A percentile compares a stretch with the other conserved stretches of the same genome.
phyloP scores from a whole-genome alignment of 176 grass and related monocot species.

The Poa pratensis region DNA sequence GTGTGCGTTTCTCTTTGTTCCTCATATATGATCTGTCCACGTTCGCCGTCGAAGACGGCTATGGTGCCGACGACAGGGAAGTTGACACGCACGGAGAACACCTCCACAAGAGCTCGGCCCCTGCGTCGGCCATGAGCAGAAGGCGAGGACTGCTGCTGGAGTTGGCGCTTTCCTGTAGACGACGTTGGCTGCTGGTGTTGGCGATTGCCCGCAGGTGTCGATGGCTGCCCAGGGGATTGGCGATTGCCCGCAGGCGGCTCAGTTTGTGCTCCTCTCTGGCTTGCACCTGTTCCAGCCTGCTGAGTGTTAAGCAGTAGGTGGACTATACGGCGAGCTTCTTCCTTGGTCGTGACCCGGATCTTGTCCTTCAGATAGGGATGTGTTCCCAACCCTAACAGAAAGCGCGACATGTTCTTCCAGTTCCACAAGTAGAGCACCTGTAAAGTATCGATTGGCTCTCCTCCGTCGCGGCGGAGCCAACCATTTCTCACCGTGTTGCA shows the following conservation, averaged over 20 bases:
- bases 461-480: not conserved
- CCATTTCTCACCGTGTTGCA: not conserved
- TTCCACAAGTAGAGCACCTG: not conserved
- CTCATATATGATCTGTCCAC: constrained; percentile 7
- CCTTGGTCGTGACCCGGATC: not conserved
- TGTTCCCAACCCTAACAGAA: not conserved
- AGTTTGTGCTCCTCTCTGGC: not conserved
- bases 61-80: constrained; percentile 8
- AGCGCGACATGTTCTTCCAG: not conserved
- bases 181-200: not conserved
- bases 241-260: not conserved
- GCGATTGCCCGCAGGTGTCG: not conserved
- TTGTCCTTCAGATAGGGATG: not conserved
- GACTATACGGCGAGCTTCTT: not conserved
- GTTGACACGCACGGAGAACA: not conserved
- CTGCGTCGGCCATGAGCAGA: not conserved
- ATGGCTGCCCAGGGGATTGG: not conserved
- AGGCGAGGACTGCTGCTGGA: not conserved
- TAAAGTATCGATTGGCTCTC: not conserved
- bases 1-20: not conserved
- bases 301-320: not conserved
- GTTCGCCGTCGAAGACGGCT: not conserved
- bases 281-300: not conserved
- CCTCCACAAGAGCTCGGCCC: not conserved
- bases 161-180: not conserved